Base-by-base conservation (phyloP, 495 filamentous ascomycete species). In the Penicillium soppii region DNA sequence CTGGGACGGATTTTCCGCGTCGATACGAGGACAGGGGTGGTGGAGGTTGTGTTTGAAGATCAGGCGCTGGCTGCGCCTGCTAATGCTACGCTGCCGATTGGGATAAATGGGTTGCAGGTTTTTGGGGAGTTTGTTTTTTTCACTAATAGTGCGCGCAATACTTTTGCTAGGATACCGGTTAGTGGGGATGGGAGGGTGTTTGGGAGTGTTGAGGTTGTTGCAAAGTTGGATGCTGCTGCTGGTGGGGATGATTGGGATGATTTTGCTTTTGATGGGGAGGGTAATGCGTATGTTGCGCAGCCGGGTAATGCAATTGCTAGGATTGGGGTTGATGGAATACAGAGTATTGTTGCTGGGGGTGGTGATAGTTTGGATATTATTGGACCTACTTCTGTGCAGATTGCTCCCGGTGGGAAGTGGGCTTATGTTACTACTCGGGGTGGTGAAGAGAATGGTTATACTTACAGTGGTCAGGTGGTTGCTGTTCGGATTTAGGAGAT, bases 91-190 rank as follows among this genome's bases (percentile, higher is more conserved):
- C 32, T 57, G 4, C 59, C 71, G 5, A 52, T 75, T 2, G 76
- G 72, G 2, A 66, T 78, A 20, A 77, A 79, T 38, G 74, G 76
- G 4, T 13, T 79, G 0, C 66, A 67, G 27, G 47, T 70, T 1
- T 40, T 45, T 3, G 54, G 50, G 0, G 50, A 55, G 0, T 55
- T 66, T 30, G 43, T 73, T 3, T 76, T 72, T 53, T 79, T 75
- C 54, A 72, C 71, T 25, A 76, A 76, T 47, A 72, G 71, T 16
- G 66, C 68, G 0, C 50, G 58, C 25, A 58, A 50, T 4, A 57
- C 62, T 5, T 68, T 76, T 32, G 72, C 58, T 39, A 57, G 65
- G 12, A 53, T 69, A 0, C 40, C 21, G 1, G 53, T 77, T 7
- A 62, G 64, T 21, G 22, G 16, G 5, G 36, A 63, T 7, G 74